These are phyloP conservation scores for Ascochyta pisi DNA, from an alignment of 2,329 filamentous ascomycete species.

Conservation along the genomic window DNA sequence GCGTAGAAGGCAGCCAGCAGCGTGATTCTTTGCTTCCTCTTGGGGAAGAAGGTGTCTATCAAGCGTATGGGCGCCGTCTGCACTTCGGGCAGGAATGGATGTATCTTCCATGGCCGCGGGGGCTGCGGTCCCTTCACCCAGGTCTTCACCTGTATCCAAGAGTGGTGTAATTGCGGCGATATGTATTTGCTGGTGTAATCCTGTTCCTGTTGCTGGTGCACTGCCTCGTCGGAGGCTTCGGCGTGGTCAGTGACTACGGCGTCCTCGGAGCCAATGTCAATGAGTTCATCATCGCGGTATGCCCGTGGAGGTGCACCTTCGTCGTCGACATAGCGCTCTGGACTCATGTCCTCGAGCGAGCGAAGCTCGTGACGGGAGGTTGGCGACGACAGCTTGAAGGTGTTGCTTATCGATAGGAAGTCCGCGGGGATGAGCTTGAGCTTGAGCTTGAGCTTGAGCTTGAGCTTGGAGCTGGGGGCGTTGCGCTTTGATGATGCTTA, in stretches of 20 bases:
- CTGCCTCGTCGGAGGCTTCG: constrained; percentile 43
- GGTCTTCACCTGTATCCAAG: constrained; percentile 48
- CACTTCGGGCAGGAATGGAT: constrained; percentile 66
- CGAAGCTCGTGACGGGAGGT: constrained; percentile 44
- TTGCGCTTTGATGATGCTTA: not conserved
- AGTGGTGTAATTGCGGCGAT: constrained; percentile 62
- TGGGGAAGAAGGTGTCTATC: constrained; percentile 68
- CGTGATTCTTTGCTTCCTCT: constrained; percentile 63
- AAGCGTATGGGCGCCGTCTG: constrained; percentile 72
- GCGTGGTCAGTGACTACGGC: constrained; percentile 32
- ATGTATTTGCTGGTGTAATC: constrained; percentile 41
- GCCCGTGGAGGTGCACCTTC: constrained; percentile 37
- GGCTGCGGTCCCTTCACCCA: constrained; percentile 60
- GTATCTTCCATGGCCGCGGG: constrained; percentile 57
- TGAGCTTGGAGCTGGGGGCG: not conserved
- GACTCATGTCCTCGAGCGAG: constrained; percentile 35
- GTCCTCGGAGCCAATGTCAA: constrained; percentile 33
- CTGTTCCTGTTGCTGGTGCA: constrained; percentile 26
- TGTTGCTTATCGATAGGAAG: constrained; percentile 28
- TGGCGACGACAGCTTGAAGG: constrained; percentile 33
- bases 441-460: not conserved
- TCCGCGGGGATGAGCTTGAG: not conserved
- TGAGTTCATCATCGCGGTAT: constrained; percentile 43
- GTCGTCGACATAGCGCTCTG: constrained; percentile 29
- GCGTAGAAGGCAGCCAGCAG: constrained; percentile 67